Percentiles rank a stretch among this genome's conserved stretches.
These are phyloP conservation scores for Eucalyptus curtisii DNA, from an alignment of 345 rosid genomes.

Conservation along the genomic window DNA sequence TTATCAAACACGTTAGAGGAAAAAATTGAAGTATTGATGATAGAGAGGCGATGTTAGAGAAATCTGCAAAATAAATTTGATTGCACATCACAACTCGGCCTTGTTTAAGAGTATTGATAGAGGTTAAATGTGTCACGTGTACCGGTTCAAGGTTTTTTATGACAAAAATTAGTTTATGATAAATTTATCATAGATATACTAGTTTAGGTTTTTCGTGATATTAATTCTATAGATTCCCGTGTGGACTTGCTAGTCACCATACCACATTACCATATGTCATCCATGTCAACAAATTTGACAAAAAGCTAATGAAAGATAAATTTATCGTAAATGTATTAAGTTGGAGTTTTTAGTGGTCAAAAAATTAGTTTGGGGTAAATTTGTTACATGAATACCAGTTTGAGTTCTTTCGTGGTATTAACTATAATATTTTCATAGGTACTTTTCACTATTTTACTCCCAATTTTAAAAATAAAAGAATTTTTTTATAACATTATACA, in stretches of 20 bases:
- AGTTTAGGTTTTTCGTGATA: too few relatives aligned
- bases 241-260: neutral
- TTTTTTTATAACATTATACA: too few relatives aligned
- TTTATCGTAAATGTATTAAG: too few relatives aligned
- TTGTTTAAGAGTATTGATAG: neutral
- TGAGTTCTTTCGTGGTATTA: too few relatives aligned
- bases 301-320: neutral
- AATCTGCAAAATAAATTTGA: neutral
- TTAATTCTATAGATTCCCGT: too few relatives aligned
- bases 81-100: neutral
- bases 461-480: too few relatives aligned
- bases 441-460: neutral
- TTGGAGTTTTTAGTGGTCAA: neutral
- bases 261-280: neutral
- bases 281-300: neutral
- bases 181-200: too few relatives aligned
- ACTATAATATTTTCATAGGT: neutral
- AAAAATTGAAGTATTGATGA: too few relatives aligned
- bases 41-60: neutral
- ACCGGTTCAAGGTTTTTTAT: too few relatives aligned
- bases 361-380: too few relatives aligned
- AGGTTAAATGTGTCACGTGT: neutral
- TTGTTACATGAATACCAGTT: fast-evolving
- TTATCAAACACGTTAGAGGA: slow-evolving; percentile 48
- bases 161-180: neutral